Base-by-base conservation (phyloP, 2,329 filamentous ascomycete genomes). In the Nemania serpens region DNA sequence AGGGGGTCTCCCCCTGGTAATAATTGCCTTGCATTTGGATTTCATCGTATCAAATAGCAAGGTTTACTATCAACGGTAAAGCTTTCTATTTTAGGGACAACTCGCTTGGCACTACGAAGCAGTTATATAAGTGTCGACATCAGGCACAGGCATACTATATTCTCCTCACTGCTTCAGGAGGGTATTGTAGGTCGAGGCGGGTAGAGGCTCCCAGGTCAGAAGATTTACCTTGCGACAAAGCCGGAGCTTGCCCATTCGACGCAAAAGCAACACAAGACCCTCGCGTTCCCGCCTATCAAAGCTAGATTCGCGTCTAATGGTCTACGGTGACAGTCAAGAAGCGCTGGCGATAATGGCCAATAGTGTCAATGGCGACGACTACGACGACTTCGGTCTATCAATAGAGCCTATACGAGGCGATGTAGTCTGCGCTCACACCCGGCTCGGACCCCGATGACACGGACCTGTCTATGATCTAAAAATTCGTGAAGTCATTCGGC, bases 181-280 rank as follows among this genome's bases (percentile, higher is more conserved):
- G n/a, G n/a, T n/a, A n/a, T n/a, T n/a, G n/a, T n/a, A n/a, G n/a
- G n/a, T n/a, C n/a, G n/a, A n/a, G n/a, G n/a, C n/a, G n/a, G n/a
- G n/a, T n/a, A n/a, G n/a, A n/a, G n/a, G n/a, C 68, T 81, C 37
- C 76, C 77, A 1, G 76, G 77, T 3, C 70, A 75, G 33, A 76
- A 77, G 51, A 70, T 79, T 50, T 81, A 81, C 49, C 69, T 81
- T 11, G 72, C 79, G 12, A 75, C 75, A 9, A 71, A 69, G 1
- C 70, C 74, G 0, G 60, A 73, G 0, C 64, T 81, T 17, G 74
- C 80, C 25, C 70, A 74, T 7, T 57, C 46, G 0, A 72, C 78
- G 2, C 78, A 81, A 58, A 76, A 74, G 42, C 75, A 77, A 58
- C 68, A 68, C 55, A 76, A 74, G 53, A 65, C 61, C 1, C 61